Conservation (phyloP, 1,284 basidiomycete genomes). For the Ceraceosorus bombacis region DNA sequence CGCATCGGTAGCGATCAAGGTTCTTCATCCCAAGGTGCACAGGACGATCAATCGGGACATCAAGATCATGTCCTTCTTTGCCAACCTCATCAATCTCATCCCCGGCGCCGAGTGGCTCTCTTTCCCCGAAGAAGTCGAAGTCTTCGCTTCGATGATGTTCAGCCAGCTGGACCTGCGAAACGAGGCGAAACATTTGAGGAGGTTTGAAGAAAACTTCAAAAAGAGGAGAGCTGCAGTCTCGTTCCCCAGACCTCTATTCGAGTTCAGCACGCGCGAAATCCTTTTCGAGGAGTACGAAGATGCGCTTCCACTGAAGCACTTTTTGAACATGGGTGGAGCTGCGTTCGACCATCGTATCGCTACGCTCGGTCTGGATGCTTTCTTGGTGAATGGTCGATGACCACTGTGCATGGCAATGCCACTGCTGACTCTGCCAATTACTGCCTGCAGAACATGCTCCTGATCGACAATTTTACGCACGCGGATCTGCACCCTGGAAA, state of each 20-base stretch:
- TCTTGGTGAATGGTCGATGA: slow-evolving; percentile 60
- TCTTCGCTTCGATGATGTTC: slow-evolving; percentile 96
- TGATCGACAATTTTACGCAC: slow-evolving; percentile 97
- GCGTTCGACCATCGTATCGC: slow-evolving; percentile 84
- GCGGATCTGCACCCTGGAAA: slow-evolving; percentile 79
- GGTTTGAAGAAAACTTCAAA: slow-evolving; percentile 80
- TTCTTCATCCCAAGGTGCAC: slow-evolving; percentile 70
- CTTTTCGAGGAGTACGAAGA: slow-evolving; percentile 89
- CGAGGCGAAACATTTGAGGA: slow-evolving; percentile 78
- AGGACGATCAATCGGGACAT: slow-evolving; percentile 81
- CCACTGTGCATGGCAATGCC: slow-evolving; percentile 11
- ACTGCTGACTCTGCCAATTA: slow-evolving; percentile 3
- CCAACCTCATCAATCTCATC: slow-evolving; percentile 65
- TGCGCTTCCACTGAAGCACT: slow-evolving; percentile 80
- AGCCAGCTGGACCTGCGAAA: slow-evolving; percentile 84
- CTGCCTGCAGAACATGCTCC: slow-evolving; percentile 75
- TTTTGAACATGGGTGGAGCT: slow-evolving; percentile 72
- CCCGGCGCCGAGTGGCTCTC: slow-evolving; percentile 97
- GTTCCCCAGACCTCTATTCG: slow-evolving; percentile 77
- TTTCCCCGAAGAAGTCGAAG: slow-evolving; percentile 85
- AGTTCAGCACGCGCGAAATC: slow-evolving; percentile 71
- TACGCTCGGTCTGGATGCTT: slow-evolving; percentile 87
- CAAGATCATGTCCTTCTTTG: slow-evolving; percentile 89
- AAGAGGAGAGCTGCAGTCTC: slow-evolving; percentile 66
- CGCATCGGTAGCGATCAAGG: slow-evolving; percentile 78